phyloP scores from a whole-genome alignment of 129 eudicot genomes.

The Centrapalus pauciflorus region DNA sequence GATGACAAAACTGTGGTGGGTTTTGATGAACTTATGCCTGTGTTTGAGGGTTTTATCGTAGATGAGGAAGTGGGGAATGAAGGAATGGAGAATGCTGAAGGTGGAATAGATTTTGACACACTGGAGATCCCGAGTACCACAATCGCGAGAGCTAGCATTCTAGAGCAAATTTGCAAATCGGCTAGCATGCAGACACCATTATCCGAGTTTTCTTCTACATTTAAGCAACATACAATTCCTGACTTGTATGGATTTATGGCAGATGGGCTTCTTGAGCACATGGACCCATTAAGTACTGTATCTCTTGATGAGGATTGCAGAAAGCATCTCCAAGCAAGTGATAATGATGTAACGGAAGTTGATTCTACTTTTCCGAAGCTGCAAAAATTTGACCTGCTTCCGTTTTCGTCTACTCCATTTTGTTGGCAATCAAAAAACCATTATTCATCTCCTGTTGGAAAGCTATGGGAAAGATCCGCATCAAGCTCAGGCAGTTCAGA shows the following conservation, averaged over 20 bases:
- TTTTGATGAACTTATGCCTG: slow-evolving; percentile 56
- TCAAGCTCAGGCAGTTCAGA: slow-evolving; percentile 64
- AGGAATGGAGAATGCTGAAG: slow-evolving; percentile 30
- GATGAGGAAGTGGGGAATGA: slow-evolving; percentile 32
- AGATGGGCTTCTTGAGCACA: slow-evolving; percentile 48
- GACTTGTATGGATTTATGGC: slow-evolving; percentile 41
- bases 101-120: slow-evolving; percentile 27
- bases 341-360: slow-evolving; percentile 20
- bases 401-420: slow-evolving; percentile 43
- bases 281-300: slow-evolving; percentile 22
- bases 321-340: slow-evolving; percentile 26
- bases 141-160: slow-evolving; percentile 48
- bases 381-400: slow-evolving; percentile 38
- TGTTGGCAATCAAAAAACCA: slow-evolving; percentile 31
- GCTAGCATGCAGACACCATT: slow-evolving; percentile 51
- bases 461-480: slow-evolving; percentile 55
- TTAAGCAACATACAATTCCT: slow-evolving; percentile 20
- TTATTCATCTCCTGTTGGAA: slow-evolving; percentile 61
- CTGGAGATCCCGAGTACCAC: slow-evolving; percentile 39
- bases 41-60: slow-evolving; percentile 60
- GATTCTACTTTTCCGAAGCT: slow-evolving; percentile 26
- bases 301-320: slow-evolving; percentile 26
- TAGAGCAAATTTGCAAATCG: slow-evolving; percentile 62
- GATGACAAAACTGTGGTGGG: slow-evolving; percentile 25
- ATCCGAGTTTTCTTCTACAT: slow-evolving; percentile 45